phyloP scores from a whole-genome alignment of 148 eudicot genomes.

The Silene conica region DNA sequence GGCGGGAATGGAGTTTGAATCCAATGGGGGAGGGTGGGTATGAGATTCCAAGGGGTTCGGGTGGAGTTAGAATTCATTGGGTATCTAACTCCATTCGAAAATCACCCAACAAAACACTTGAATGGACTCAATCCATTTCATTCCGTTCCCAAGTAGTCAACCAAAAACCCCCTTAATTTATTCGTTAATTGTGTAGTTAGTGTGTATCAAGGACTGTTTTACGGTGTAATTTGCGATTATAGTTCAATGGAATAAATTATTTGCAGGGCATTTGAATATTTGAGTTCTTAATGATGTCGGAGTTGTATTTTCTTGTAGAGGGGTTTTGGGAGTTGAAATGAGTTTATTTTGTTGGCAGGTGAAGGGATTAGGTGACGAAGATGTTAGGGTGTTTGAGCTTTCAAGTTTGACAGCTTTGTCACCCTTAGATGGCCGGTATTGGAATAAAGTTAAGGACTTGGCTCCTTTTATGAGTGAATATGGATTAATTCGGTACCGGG shows the following conservation, averaged over 20 bases:
- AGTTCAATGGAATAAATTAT: neutral
- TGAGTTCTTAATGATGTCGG: neutral
- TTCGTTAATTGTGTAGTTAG: neutral
- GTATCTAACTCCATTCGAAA: too few relatives aligned
- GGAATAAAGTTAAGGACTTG: constrained; percentile 74
- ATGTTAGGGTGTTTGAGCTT: constrained; percentile 45
- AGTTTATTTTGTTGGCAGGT: constrained; percentile 31
- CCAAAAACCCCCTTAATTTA: too few relatives aligned
- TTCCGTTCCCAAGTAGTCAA: too few relatives aligned
- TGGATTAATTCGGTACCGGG: constrained; percentile 70
- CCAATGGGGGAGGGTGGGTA: too few relatives aligned
- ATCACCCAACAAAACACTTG: too few relatives aligned
- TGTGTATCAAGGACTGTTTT: neutral
- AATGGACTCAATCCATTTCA: too few relatives aligned
- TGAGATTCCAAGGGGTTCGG: too few relatives aligned
- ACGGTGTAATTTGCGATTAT: neutral
- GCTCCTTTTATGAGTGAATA: constrained; percentile 81
- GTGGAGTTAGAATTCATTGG: too few relatives aligned
- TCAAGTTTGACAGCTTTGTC: constrained; percentile 67
- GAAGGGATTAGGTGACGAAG: constrained; percentile 31
- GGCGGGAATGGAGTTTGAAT: too few relatives aligned
- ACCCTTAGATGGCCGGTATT: constrained; percentile 84
- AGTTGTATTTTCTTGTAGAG: neutral
- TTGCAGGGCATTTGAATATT: neutral
- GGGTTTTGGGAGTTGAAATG: constrained; percentile 8